phyloP scores from a whole-genome alignment of 2,329 filamentous ascomycete species.

The Falciphora oryzae region DNA sequence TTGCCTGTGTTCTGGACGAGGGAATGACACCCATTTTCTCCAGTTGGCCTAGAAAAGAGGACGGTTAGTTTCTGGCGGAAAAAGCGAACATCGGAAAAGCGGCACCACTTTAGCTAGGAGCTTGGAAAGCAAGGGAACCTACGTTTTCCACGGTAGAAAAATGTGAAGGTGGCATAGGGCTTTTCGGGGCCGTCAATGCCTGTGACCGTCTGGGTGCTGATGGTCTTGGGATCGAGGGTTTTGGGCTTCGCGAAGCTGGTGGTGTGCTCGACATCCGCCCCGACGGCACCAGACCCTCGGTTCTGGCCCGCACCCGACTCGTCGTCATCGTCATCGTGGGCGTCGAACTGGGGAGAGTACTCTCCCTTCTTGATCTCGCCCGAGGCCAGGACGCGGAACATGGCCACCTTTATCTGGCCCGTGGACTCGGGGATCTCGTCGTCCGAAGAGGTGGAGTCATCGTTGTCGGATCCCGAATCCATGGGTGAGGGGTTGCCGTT shows the following conservation, averaged over 20 bases:
- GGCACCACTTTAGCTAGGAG: not conserved
- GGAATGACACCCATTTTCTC: constrained; percentile 91
- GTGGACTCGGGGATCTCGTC: constrained; percentile 90
- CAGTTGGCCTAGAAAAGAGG: constrained; percentile 64
- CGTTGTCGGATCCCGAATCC: constrained; percentile 61
- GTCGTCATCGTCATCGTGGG: constrained; percentile 88
- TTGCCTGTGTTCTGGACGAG: constrained; percentile 57
- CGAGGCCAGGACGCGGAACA: constrained; percentile 91
- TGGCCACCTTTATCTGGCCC: constrained; percentile 95
- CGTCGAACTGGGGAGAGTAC: constrained; percentile 96
- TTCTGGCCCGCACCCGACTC: constrained; percentile 39
- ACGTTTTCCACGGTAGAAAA: constrained; percentile 95
- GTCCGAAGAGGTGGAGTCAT: constrained; percentile 67
- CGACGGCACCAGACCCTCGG: constrained; percentile 49
- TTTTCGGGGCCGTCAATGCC: constrained; percentile 94
- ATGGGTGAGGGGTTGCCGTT: constrained; percentile 52
- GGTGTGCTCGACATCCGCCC: constrained; percentile 88
- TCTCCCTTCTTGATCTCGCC: constrained; percentile 97
- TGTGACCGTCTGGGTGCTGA: constrained; percentile 98
- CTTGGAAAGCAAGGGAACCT: constrained; percentile 36
- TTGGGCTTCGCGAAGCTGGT: constrained; percentile 98
- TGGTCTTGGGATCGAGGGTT: constrained; percentile 90
- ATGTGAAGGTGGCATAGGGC: constrained; percentile 95
- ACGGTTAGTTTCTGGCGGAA: constrained; percentile 17
- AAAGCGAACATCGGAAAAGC: not conserved